Conservation (phyloP, 2,329 filamentous ascomycete species). For the Cladosporium sp. region DNA sequence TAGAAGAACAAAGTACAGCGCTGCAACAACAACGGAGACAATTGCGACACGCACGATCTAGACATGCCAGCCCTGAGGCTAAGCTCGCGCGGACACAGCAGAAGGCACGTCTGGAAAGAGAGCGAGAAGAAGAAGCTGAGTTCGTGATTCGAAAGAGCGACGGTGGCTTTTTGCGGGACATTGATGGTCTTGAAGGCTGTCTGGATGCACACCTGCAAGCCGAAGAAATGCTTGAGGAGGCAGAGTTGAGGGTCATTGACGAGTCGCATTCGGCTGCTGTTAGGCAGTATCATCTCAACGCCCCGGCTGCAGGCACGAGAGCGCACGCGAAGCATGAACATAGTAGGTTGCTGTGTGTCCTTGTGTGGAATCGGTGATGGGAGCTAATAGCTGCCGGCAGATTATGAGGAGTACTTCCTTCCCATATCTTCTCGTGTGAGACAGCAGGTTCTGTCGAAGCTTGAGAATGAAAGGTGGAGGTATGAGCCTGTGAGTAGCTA, state of each 20-base stretch:
- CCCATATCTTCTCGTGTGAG: not conserved
- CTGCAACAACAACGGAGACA: slow-evolving; percentile 6
- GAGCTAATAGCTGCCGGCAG: not conserved
- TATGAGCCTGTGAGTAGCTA: slow-evolving; percentile 6
- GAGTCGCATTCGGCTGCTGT: not conserved
- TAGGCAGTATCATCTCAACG: slow-evolving; percentile 1
- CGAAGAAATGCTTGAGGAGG: slow-evolving; percentile 9
- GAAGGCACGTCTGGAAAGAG: not conserved
- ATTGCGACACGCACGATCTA: not conserved
- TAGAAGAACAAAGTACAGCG: not conserved
- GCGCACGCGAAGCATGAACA: slow-evolving; percentile 7
- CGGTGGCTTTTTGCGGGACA: not conserved
- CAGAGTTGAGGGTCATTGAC: slow-evolving; percentile 1
- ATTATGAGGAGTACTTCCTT: slow-evolving; percentile 4
- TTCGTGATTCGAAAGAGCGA: slow-evolving; percentile 8
- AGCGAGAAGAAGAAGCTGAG: slow-evolving; percentile 3
- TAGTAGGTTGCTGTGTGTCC: not conserved
- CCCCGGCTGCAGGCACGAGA: not conserved
- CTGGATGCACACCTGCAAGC: not conserved
- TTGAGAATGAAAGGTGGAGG: slow-evolving; percentile 9
- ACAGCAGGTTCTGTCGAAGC: slow-evolving; percentile 2
- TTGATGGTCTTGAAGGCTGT: not conserved
- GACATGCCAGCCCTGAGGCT: not conserved
- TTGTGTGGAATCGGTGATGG: not conserved
- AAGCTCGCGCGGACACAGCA: slow-evolving; percentile 8